Evolutionary conservation across 2,329 filamentous ascomycete species (phyloP).

Genomic region (Fusarium sp.): DNA sequence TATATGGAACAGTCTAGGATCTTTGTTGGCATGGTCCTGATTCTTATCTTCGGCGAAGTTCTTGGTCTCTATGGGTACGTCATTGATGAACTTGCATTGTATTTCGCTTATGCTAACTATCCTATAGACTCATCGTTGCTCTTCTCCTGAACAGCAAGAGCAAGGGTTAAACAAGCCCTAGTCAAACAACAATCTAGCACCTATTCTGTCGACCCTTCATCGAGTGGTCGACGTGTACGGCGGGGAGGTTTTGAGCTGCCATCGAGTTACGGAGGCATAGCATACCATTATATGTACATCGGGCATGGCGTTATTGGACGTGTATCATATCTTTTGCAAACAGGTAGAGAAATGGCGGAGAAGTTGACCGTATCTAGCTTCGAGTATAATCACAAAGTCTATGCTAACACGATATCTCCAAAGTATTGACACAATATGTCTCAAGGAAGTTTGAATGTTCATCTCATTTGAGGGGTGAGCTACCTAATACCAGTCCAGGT

Average conservation of each 20-base stretch:
- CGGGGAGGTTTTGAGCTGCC: constrained; percentile 27
- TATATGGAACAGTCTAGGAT: constrained; percentile 97
- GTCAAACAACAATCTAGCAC: background rate
- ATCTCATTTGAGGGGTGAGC: constrained; percentile 27
- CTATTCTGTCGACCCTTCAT: constrained; percentile 2
- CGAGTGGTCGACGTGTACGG: constrained; percentile 25
- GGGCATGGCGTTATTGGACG: constrained; percentile 54
- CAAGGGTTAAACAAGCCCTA: constrained; percentile 62
- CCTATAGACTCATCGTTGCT: constrained; percentile 83
- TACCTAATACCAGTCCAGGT: constrained; percentile 31
- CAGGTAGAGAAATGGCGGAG: constrained; percentile 45
- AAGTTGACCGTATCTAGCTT: constrained; percentile 43
- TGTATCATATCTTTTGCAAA: constrained; percentile 51
- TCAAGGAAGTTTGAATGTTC: constrained; percentile 10
- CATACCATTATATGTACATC: constrained; percentile 52
- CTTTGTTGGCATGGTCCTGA: constrained; percentile 98
- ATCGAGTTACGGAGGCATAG: constrained; percentile 42
- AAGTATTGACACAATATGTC: background rate
- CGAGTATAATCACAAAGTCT: constrained; percentile 16
- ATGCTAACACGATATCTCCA: constrained; percentile 15
- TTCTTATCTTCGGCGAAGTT: constrained; percentile 98
- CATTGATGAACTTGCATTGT: background rate
- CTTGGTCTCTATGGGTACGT: constrained; percentile 94
- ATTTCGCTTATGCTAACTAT: constrained; percentile 9
- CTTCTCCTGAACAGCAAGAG: constrained; percentile 92